Conservation (phyloP, 2,329 filamentous ascomycete species). For the Xylariaceae sp. region DNA sequence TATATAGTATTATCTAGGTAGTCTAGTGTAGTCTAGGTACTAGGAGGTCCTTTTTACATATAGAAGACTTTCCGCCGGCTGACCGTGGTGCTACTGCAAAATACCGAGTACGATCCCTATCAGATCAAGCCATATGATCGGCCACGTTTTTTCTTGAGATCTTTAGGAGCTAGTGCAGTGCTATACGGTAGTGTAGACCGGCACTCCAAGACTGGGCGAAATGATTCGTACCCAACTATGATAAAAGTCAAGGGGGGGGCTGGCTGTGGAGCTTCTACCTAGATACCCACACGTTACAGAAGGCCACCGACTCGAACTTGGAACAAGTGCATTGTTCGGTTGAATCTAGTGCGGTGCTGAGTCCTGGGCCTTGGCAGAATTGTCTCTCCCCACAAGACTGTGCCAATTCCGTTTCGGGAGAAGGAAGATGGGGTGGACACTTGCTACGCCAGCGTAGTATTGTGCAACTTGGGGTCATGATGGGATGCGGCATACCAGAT, state of each 20-base stretch:
- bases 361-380: not conserved
- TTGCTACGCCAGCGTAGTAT: conserved; percentile 21
- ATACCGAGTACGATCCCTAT: no score
- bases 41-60: no score
- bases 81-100: no score
- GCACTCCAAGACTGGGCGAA: no score
- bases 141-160: conserved; percentile 20
- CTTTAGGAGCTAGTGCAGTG: not conserved
- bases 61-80: no score
- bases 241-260: conserved; percentile 7
- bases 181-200: no score
- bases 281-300: conserved; percentile 2
- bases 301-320: no score
- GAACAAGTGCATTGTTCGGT: conserved; percentile 8
- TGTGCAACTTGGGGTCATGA: conserved; percentile 25
- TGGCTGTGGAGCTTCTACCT: conserved; percentile 3
- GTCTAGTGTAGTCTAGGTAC: no score
- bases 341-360: conserved; percentile 21
- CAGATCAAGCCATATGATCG: conserved; percentile 21
- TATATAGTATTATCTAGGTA: no score
- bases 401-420: conserved; percentile 11
- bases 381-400: not conserved
- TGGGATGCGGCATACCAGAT: no score
- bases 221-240: not conserved
- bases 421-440: conserved; percentile 4